Base-by-base conservation (phyloP, 2,329 filamentous ascomycete species). In the Talaromyces sp. region DNA sequence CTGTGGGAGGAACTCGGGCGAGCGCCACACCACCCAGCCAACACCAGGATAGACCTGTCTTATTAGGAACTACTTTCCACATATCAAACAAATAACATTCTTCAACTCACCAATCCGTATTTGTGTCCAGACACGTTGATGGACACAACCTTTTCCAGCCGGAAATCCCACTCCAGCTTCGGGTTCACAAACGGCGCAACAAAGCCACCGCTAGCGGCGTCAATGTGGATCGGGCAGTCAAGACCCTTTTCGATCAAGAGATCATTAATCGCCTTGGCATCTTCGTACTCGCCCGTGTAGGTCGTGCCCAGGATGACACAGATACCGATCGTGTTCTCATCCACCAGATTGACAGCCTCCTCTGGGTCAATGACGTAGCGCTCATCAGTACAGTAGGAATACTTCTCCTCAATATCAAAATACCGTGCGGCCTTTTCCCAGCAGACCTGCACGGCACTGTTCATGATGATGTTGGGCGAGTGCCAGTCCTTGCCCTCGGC, bases 71-170 rank as follows among this genome's bases (percentile, higher is more conserved):
- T 8, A 21, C 27, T n/a, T 29, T 29, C 7, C 27, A 29, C 7
- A 29, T 29, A 8, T 27, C n/a, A 31, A 29, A n/a, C n/a, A n/a
- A n/a, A n/a, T n/a, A n/a, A n/a, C n/a, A n/a, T n/a, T n/a, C n/a
- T 19, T n/a, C 4, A 6, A 52, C 63, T 48, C 63, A 80, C 82
- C 56, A 85, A 76, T 17, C 87, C 86, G 66, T 89, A 88, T 80
- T 97, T 97, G 82, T 97, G 93, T 19, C 93, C 93, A 0, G 91
- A 96, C 17, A 91, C 89, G 70, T 97, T 97, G 80, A 97, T 97
- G 1, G 90, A 94, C 27, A 95, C 88, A 3, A 97, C 93, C 74
- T 88, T 91, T 69, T 90, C 85, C 31, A 94, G 84, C 63, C 91
- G 85, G 81, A 97, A 97, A 71, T 97, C 93, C 93, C 93, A 97